Percentiles rank a stretch among this genome's conserved stretches.
Evolutionary conservation across 257 asterid genomes (phyloP).

Genomic region (Gentiana macrophylla): DNA sequence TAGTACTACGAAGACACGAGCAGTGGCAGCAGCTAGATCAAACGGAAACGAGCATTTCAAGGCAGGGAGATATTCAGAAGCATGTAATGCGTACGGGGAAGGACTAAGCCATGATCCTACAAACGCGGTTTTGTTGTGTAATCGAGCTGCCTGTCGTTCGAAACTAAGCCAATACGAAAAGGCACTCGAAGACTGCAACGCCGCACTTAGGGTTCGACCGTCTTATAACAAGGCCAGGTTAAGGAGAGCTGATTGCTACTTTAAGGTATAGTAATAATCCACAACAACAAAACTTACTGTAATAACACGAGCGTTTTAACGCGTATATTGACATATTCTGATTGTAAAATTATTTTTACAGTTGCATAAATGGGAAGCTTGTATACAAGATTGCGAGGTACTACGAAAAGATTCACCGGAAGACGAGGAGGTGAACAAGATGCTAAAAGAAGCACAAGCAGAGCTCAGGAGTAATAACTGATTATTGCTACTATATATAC

Average conservation of each 20-base stretch:
- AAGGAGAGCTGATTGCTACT: slow-evolving; percentile 55
- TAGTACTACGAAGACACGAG: slow-evolving; percentile 39
- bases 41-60: slow-evolving; percentile 61
- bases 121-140: slow-evolving; percentile 54
- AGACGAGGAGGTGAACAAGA: slow-evolving; percentile 35
- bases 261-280: slow-evolving; percentile 32
- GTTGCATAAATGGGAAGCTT: slow-evolving; percentile 63
- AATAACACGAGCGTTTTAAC: no score
- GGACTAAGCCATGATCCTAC: slow-evolving; percentile 56
- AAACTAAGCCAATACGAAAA: slow-evolving; percentile 51
- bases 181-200: slow-evolving; percentile 60
- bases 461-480: slow-evolving; percentile 16
- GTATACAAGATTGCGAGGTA: slow-evolving; percentile 50
- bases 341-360: no score
- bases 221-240: slow-evolving; percentile 57
- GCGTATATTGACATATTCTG: no score
- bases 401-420: slow-evolving; percentile 39
- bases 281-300: no score
- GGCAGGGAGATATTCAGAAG: slow-evolving; percentile 40
- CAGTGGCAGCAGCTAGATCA: slow-evolving; percentile 45
- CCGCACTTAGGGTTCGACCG: slow-evolving; percentile 48
- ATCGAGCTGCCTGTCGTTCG: slow-evolving; percentile 62
- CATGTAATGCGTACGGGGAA: slow-evolving; percentile 54
- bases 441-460: slow-evolving; percentile 38
- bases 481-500: no score